Conservation (phyloP, 1,284 basidiomycete species). For the Apiotrichum siamense region DNA sequence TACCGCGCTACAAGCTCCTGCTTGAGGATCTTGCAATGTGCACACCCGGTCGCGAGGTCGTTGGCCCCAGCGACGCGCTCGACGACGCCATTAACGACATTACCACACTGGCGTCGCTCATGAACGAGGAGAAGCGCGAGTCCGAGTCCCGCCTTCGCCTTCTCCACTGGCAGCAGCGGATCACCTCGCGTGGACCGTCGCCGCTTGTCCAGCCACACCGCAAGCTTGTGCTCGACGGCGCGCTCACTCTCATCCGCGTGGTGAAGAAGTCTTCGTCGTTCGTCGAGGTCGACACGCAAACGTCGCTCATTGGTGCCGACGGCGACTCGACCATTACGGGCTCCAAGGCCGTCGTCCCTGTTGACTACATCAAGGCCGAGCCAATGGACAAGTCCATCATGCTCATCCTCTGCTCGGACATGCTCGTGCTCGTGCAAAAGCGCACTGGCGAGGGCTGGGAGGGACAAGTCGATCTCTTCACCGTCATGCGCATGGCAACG, state of each 20-base stretch:
- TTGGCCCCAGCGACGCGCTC: conserved; percentile 65
- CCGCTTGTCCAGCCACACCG: conserved; percentile 97
- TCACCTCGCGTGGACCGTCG: conserved; percentile 84
- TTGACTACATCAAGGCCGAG: conserved; percentile 67
- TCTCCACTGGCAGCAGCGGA: conserved; percentile 83
- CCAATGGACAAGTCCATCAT: conserved; percentile 41
- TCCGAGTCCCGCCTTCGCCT: conserved; percentile 81
- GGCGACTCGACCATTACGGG: conserved; percentile 40
- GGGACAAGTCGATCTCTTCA: conserved; percentile 78
- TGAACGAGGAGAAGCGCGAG: conserved; percentile 96
- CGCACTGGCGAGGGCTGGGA: conserved; percentile 63
- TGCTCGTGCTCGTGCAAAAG: conserved; percentile 78
- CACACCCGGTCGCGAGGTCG: conserved; percentile 68
- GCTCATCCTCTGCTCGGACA: conserved; percentile 60
- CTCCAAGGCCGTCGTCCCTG: conserved; percentile 64
- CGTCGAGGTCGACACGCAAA: conserved; percentile 58
- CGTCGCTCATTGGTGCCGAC: conserved; percentile 17
- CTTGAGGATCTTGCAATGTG: conserved; percentile 75
- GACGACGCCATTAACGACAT: conserved; percentile 80
- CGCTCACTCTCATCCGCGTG: conserved; percentile 72
- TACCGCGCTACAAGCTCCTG: conserved; percentile 91
- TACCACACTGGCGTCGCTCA: conserved; percentile 75
- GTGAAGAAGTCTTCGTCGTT: conserved; percentile 82
- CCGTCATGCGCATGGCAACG: conserved; percentile 85
- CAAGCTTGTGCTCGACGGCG: conserved; percentile 82